Base-by-base conservation (phyloP, 225 moss, liverwort and hornwort species). In the Lunularia cruciata region DNA sequence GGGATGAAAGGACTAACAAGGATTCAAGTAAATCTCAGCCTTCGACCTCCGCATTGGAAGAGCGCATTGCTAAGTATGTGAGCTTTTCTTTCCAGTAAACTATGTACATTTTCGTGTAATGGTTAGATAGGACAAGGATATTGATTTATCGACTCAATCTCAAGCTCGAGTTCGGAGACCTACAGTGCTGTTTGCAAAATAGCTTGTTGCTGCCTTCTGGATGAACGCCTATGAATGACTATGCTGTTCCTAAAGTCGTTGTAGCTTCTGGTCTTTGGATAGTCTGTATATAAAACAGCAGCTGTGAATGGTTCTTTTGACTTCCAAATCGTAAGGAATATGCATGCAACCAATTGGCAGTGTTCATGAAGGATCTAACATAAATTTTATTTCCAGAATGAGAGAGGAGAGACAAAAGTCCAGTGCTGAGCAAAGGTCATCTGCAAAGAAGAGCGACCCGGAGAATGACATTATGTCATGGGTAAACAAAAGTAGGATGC, bases 401-500 rank as follows among this genome's bases (percentile, higher is more conserved):
- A 83, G 85, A 52, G 88, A 88, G 71, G 85, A 85, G 57, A 86
- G 89, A 32, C 83, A 77, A 51, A 93, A 81, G 73, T 62, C 83
- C 6, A 90, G 73, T 83, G 68, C 60, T 74, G 89, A 87, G 55
- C 83, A 85, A 68, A 81, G 81, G 57, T 75, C 83, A 75, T 77
- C 86, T 31, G 77, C 76, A 33, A 89, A 83, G 71, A 86, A 82
- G 73, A 77, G 69, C 56, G 89, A 84, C 40, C 83, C 73, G n/a
- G 84, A 83, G 20, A 78, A 89, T 82, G 88, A 93, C 75, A 82
- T 98, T 37, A 63, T 81, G 48, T 75, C 88, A 20, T 98, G 98
- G 98, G 93, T 98, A 57, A 91, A 77, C 47, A 98, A 98, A 81
- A 98, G 89, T 78, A 86, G 98, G 75, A 84, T 86, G 78, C 53